Conservation (phyloP, 441 rosid species). For the Adansonia madagascariensis region DNA sequence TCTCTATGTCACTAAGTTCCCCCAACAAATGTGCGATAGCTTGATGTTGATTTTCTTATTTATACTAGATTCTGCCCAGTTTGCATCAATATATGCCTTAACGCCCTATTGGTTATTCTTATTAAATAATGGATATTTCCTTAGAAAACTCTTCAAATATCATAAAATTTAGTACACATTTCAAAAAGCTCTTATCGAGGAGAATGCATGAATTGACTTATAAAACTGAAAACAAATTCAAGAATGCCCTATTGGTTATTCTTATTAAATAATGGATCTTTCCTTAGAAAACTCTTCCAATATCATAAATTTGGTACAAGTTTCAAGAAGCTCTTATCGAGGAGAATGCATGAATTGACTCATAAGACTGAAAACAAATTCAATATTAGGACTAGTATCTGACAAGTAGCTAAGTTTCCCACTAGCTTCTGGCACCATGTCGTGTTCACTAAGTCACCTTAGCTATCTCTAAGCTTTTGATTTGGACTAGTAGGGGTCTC, state of each 20-base stretch:
- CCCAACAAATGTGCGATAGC: neutral
- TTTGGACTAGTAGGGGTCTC: neutral
- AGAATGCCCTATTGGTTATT: neutral
- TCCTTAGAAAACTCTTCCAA: neutral
- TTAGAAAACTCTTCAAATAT: neutral
- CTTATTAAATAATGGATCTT: neutral
- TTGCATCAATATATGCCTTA: neutral
- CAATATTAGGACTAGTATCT: neutral
- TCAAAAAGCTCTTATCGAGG: neutral
- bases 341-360: neutral
- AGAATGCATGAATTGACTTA: neutral
- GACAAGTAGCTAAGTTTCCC: neutral
- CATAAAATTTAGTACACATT: neutral
- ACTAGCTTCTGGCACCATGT: neutral
- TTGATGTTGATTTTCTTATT: neutral
- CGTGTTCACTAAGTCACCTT: neutral
- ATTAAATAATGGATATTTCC: neutral
- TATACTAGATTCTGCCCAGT: neutral
- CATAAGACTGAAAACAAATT: neutral
- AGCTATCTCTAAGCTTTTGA: neutral
- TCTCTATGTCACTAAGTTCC: neutral
- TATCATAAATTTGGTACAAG: neutral
- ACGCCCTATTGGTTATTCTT: neutral
- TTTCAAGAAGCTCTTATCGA: neutral
- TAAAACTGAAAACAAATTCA: neutral